Conservation (phyloP, 2,329 filamentous ascomycete genomes). For the Botrytis byssoidea region DNA sequence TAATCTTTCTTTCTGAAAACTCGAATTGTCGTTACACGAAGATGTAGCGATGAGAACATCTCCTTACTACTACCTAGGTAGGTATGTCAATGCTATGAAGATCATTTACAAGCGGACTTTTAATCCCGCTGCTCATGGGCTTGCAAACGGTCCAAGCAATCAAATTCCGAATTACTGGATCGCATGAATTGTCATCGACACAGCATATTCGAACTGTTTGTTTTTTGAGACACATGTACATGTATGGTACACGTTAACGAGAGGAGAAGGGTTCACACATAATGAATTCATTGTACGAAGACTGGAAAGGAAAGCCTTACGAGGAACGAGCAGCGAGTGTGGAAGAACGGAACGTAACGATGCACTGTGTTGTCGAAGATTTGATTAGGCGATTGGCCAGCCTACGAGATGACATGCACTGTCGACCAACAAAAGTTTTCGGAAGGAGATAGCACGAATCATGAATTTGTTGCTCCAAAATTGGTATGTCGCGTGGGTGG, state of each 20-base stretch:
- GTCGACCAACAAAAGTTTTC: background rate
- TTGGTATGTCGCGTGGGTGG: background rate
- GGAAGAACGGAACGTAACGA: conserved; percentile 3
- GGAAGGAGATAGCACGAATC: background rate
- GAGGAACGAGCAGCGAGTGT: background rate
- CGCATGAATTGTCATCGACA: background rate
- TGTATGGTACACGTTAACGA: background rate
- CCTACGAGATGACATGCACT: background rate
- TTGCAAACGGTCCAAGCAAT: background rate
- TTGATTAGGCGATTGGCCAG: background rate
- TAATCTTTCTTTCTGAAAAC: too few relatives aligned
- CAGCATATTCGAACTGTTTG: background rate
- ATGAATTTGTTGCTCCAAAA: background rate
- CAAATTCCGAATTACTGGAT: background rate
- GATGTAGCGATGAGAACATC: background rate
- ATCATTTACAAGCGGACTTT: background rate
- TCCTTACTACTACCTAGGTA: too few relatives aligned
- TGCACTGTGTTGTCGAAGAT: background rate
- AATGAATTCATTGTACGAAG: background rate
- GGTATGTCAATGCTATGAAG: background rate
- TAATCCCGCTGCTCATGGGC: background rate
- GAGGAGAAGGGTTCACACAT: background rate
- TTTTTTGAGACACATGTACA: background rate
- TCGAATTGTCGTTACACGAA: background rate
- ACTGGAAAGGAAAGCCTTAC: conserved; percentile 5